Evolutionary conservation across 2,329 filamentous ascomycete genomes (phyloP), one percentile per base, ranked within the genome.

Genomic region (Arthroderma uncinatum): DNA sequence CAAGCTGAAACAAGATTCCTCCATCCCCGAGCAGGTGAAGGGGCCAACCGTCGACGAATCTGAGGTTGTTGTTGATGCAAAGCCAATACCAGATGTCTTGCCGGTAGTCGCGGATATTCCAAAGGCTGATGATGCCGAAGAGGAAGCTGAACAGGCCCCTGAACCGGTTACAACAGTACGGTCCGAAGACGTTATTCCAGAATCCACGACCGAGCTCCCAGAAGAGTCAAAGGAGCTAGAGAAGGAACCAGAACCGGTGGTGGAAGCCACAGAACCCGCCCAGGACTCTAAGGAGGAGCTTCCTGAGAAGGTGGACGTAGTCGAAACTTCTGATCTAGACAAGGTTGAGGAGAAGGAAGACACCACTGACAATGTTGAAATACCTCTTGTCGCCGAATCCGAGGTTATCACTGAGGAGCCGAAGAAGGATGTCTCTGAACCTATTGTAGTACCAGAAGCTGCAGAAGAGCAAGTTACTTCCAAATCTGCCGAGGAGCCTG

Each of bases 101-200:
- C 9, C 25, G 9, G 16, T 14, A 10, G 4, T n/a, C 4, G 16
- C 28, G 34, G 54, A 42, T 39, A 39, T 39, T 39, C 36, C 36
- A 9, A 25, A 25, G 14, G 9, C 25, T 48, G 21, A 34, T 48
- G 34, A 44, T 50, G 50, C 33, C 47, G 37, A 55, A 39, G 36
- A 55, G 58, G 55, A 33, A 40, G 33, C 34, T 10, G 28, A 56
- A 33, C 10, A 52, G 8, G 34, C 28, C 34, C 30, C 25, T 37
- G 25, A 19, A 7, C 12, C 37, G 12, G 14, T 23, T 44, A 25
- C 54, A 2, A 21, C 14, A 6, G 19, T 28, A 6, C 50, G 10
- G 10, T n/a, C 7, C 33, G 53, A 47, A 34, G 19, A 37, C 28
- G 10, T 74, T 39, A 73, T 73, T 61, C 65, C 65, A 57, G 65